These are phyloP conservation scores for Acanthamoeba royreba DNA, from an alignment of 208 protist species.

Conservation along the genomic window DNA sequence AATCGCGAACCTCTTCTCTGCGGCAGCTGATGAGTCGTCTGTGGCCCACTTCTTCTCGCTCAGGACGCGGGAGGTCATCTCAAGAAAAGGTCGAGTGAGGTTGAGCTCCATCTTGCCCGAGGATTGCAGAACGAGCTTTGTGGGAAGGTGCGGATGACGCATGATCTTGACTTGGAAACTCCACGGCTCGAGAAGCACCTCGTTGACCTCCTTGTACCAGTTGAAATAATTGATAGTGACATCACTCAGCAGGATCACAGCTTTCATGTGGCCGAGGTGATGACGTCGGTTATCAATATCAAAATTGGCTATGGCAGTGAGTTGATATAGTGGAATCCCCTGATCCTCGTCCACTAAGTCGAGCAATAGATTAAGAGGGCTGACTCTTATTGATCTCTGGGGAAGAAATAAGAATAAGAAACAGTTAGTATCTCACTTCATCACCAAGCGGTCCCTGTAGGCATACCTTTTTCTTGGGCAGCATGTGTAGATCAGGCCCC, in stretches of 20 bases:
- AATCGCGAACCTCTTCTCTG: not conserved
- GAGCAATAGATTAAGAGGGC: not conserved
- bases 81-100: not conserved
- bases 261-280: not conserved
- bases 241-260: not conserved
- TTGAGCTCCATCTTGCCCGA: not conserved
- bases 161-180: not conserved
- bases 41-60: not conserved
- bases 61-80: not conserved
- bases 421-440: not conserved
- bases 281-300: not conserved
- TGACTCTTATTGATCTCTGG: not conserved
- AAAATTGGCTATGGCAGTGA: not conserved
- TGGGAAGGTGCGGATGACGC: not conserved
- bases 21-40: not conserved
- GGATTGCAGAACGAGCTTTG: not conserved
- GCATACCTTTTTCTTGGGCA: no score
- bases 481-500: no score
- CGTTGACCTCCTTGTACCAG: not conserved
- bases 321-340: not conserved
- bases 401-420: not conserved
- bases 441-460: no score
- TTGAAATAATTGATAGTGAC: not conserved
- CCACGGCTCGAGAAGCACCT: not conserved
- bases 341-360: not conserved